These are phyloP conservation scores for Talaromyces ruber DNA, from an alignment of 495 filamentous ascomycete genomes.

Conservation along the genomic window DNA sequence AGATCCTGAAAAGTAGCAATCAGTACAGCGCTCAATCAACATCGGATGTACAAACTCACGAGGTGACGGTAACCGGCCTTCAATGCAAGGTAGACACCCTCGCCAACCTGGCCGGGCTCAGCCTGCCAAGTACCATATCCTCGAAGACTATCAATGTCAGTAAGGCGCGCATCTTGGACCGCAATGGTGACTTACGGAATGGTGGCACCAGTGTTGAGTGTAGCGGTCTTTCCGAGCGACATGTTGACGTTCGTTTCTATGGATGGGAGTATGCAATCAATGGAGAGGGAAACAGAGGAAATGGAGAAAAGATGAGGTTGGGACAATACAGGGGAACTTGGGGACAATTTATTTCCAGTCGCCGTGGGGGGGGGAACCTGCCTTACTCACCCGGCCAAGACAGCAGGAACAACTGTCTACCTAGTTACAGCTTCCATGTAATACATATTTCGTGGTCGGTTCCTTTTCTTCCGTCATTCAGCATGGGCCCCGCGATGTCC, in stretches of 20 bases:
- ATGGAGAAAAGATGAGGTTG: not conserved
- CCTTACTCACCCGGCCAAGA: not conserved
- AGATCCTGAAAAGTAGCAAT: slow-evolving; percentile 25
- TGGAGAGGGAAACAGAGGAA: not conserved
- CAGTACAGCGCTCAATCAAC: not conserved
- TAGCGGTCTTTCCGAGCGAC: slow-evolving; percentile 40
- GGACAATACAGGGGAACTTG: not conserved
- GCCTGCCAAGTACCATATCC: slow-evolving; percentile 52
- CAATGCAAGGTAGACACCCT: slow-evolving; percentile 44
- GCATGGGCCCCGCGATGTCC: not conserved
- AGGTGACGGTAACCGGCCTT: slow-evolving; percentile 48
- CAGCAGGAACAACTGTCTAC: not conserved
- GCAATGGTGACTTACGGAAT: slow-evolving; percentile 35
- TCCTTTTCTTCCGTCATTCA: not conserved
- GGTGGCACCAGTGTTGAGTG: slow-evolving; percentile 32
- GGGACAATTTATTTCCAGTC: not conserved
- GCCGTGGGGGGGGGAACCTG: not conserved
- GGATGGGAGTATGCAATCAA: not conserved
- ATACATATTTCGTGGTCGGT: not conserved
- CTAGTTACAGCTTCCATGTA: not conserved
- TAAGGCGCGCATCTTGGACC: slow-evolving; percentile 8
- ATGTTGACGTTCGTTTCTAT: slow-evolving; percentile 15
- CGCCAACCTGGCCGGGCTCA: slow-evolving; percentile 42
- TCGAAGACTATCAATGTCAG: slow-evolving; percentile 25
- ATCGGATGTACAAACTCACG: slow-evolving; percentile 16